Percentiles rank a stretch among this genome's conserved stretches.
Conservation (phyloP, 1,284 basidiomycete species). For the Chalciporus piperatoides region DNA sequence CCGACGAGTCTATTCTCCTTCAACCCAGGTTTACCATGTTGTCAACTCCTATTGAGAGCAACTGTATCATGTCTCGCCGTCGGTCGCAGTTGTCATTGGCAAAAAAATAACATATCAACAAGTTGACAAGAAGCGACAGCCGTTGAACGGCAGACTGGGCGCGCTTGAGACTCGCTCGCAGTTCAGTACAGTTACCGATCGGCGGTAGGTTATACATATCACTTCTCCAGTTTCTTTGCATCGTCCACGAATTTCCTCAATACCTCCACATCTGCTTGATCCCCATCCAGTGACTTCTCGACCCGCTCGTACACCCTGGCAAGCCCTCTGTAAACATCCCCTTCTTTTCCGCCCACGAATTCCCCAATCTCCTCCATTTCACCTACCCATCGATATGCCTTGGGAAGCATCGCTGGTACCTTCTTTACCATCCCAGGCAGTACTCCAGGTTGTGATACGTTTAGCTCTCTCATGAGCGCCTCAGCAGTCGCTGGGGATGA, state of each 20-base stretch:
- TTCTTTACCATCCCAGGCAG: conserved; percentile 39
- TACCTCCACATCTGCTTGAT: conserved; percentile 38
- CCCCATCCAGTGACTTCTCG: conserved; percentile 37
- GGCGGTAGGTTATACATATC: neutral
- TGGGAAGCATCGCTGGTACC: conserved; percentile 51
- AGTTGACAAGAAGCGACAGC: neutral
- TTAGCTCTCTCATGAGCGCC: conserved; percentile 48
- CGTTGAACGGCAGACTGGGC: no score
- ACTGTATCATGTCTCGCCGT: neutral
- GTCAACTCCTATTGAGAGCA: neutral
- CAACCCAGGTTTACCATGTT: neutral
- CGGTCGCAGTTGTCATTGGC: neutral
- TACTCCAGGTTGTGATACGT: conserved; percentile 43
- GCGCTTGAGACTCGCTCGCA: neutral
- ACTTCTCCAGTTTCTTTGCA: conserved; percentile 28
- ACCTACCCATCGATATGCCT: conserved; percentile 57
- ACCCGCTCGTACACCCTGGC: conserved; percentile 45
- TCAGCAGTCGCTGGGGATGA: conserved; percentile 56
- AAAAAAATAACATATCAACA: neutral
- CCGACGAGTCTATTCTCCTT: neutral
- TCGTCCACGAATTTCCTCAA: conserved; percentile 45
- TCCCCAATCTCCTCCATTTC: conserved; percentile 60
- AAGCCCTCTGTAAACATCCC: conserved; percentile 46
- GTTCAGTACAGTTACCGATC: neutral
- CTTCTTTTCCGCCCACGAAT: conserved; percentile 48